Evolutionary conservation across 2,329 filamentous ascomycete genomes (phyloP), one percentile per base, ranked within the genome.

Genomic region (Didymella pomorum): DNA sequence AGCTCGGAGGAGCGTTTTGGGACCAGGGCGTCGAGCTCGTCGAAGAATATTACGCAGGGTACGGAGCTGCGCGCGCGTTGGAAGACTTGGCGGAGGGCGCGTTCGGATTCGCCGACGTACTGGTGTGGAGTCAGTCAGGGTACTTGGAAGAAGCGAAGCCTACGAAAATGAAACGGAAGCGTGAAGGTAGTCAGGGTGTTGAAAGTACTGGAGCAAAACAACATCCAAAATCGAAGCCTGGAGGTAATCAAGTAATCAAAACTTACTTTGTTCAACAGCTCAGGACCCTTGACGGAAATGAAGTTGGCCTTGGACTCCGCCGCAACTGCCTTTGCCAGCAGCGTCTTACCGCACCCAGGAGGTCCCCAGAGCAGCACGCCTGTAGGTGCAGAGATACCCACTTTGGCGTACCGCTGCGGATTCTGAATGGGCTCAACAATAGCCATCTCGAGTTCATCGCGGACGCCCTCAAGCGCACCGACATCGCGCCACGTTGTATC

Each of bases 231-330:
- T 25, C 4, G 23, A 25, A 37, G 8, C 33, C 5, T 18, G 33
- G 33, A 37, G 16, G 33, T 18, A 18, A 2, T 37, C 33, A 18
- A 4, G 31, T 2, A 6, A 16, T 25, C 23, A n/a, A 8, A n/a
- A 39, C 35, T 35, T 71, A 76, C 76, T 73, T 98, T 99, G 82
- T 98, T 98, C 44, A 99, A 85, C 10, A 99, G 83, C 75, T 99
- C 95, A 0, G 95, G 95, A 0, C 95, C 95, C 78, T 97, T 97
- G 78, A 99, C 92, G 51, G 92, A 93, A 78, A 99, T 99, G 81
- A 99, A 99, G 78, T 97, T 98, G 46, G 95, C 95, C 75, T 94
- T 92, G 8, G 91, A 93, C 75, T 97, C 93, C 76, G 96, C 96
- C 54, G 95, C 95, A 4, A 97, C 93, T 3, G 95, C 95, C 79